phyloP scores from a whole-genome alignment of 345 rosid species.

The Draba incana region DNA sequence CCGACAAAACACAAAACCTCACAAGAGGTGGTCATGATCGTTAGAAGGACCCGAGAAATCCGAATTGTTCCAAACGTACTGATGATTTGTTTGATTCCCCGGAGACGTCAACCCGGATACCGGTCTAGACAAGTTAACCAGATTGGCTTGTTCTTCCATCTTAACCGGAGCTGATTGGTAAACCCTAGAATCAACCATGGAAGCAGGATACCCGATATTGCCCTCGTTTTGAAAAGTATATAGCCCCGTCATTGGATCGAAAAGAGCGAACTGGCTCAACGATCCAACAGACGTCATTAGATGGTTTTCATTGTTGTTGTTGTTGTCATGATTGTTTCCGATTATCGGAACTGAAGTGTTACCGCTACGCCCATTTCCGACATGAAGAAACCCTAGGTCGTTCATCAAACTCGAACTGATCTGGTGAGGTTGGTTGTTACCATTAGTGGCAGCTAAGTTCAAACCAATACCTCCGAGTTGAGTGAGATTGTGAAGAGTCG shows the following conservation, averaged over 20 bases:
- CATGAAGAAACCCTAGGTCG: slow-evolving; percentile 53
- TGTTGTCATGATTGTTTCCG: slow-evolving; percentile 33
- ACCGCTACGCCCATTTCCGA: slow-evolving; percentile 42
- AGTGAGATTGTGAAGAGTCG: slow-evolving; percentile 52
- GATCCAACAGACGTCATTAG: slow-evolving; percentile 41
- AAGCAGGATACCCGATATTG: slow-evolving; percentile 43
- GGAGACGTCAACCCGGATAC: slow-evolving; percentile 33
- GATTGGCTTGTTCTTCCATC: slow-evolving; percentile 51
- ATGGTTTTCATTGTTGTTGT: slow-evolving; percentile 24
- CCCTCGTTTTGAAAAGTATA: slow-evolving; percentile 53
- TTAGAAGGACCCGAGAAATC: slow-evolving; percentile 41
- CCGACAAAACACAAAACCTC: slow-evolving; percentile 29
- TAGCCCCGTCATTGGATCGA: slow-evolving; percentile 48
- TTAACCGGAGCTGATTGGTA: slow-evolving; percentile 58
- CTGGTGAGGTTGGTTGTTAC: slow-evolving; percentile 40
- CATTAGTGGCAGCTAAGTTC: slow-evolving; percentile 51
- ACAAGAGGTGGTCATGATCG: slow-evolving; percentile 36
- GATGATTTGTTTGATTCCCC: slow-evolving; percentile 47
- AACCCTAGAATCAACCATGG: slow-evolving; percentile 58
- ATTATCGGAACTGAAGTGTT: slow-evolving; percentile 39
- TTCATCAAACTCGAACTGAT: slow-evolving; percentile 35
- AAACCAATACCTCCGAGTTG: slow-evolving; percentile 58
- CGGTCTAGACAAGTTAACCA: slow-evolving; percentile 49
- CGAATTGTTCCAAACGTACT: slow-evolving; percentile 44
- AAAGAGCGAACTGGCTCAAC: slow-evolving; percentile 55